Conservation (phyloP, 495 filamentous ascomycete genomes). For the Cenococcum geophilum region DNA sequence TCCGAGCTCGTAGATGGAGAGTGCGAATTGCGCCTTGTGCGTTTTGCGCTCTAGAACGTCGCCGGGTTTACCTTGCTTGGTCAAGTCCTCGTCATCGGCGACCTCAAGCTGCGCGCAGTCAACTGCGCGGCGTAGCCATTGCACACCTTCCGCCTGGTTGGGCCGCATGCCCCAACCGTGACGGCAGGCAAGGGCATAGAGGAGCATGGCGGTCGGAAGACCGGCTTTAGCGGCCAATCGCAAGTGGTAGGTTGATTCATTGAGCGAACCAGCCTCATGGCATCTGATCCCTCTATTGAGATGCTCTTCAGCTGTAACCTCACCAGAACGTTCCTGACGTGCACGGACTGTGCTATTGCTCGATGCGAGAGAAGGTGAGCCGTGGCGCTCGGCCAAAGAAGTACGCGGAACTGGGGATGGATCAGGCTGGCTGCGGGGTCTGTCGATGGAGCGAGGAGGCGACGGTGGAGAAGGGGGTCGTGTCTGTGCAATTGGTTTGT, state of each 20-base stretch:
- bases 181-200: conserved; percentile 93
- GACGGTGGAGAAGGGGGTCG: conserved; percentile 33
- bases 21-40: conserved; percentile 82
- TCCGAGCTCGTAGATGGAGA: conserved; percentile 92
- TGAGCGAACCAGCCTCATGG: conserved; percentile 77
- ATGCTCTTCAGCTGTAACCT: conserved; percentile 76
- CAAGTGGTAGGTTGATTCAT: conserved; percentile 92
- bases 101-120: conserved; percentile 78
- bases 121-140: conserved; percentile 84
- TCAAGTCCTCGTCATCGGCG: conserved; percentile 65
- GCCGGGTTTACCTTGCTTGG: conserved; percentile 57
- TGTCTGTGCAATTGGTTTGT: conserved; percentile 37
- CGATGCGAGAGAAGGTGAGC: conserved; percentile 48
- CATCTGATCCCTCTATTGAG: conserved; percentile 78
- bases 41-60: conserved; percentile 66
- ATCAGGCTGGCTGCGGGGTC: conserved; percentile 5
- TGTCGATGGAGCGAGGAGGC: conserved; percentile 32
- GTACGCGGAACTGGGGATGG: conserved; percentile 40
- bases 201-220: conserved; percentile 86
- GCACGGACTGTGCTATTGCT: conserved; percentile 49
- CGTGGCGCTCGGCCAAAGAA: conserved; percentile 12
- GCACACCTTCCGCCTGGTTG: conserved; percentile 80
- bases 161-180: conserved; percentile 97
- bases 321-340: conserved; percentile 36
- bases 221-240: conserved; percentile 80